A percentile compares a stretch with the other conserved stretches of the same genome.
These are phyloP conservation scores for Agaricus bisporus DNA, from an alignment of 768 basidiomycete genomes.

Conservation along the genomic window DNA sequence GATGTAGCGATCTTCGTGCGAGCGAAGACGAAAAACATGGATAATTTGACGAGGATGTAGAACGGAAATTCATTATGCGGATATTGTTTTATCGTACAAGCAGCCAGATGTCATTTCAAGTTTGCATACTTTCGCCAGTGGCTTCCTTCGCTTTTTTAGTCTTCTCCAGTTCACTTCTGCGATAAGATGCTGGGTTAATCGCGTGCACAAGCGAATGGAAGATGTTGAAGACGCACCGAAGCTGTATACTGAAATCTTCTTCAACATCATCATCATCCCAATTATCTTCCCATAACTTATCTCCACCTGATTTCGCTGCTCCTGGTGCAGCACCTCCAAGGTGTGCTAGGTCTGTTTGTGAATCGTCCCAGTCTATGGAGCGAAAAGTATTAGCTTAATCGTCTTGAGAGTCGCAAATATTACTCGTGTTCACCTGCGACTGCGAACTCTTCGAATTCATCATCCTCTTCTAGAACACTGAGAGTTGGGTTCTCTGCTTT, in stretches of 20 bases:
- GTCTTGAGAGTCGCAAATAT: slow-evolving; percentile 11
- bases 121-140: slow-evolving; percentile 38
- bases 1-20: no score
- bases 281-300: slow-evolving; percentile 98
- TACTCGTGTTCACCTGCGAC: slow-evolving; percentile 54
- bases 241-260: slow-evolving; percentile 92
- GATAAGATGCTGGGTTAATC: background rate
- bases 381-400: background rate
- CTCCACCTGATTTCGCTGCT: slow-evolving; percentile 71
- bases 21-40: no score
- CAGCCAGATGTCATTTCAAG: background rate
- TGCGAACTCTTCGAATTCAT: slow-evolving; percentile 93
- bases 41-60: no score
- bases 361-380: slow-evolving; percentile 79
- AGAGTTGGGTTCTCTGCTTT: slow-evolving; percentile 47
- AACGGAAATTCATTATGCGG: no score
- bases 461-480: slow-evolving; percentile 93
- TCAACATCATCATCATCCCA: slow-evolving; percentile 99
- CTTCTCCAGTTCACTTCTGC: slow-evolving; percentile 61
- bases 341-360: slow-evolving; percentile 76
- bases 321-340: slow-evolving; percentile 69
- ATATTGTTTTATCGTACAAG: background rate
- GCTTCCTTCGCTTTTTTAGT: slow-evolving; percentile 37
- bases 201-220: background rate
- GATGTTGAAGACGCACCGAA: slow-evolving; percentile 58